Conservation (phyloP, 164 flowering plant genomes). For the Kingdonia uniflora region DNA sequence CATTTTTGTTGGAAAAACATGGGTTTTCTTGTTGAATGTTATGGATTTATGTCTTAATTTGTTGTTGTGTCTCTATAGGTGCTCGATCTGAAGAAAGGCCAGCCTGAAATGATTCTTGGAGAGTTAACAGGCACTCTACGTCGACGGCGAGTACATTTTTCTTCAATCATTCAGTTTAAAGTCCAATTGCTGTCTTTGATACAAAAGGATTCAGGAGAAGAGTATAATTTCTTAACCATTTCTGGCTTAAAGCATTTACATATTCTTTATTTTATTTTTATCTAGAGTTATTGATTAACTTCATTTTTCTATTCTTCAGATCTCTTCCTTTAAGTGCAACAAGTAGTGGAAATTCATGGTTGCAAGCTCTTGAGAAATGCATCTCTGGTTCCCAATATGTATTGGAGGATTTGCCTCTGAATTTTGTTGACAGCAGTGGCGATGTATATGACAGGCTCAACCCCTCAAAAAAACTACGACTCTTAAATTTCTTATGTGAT, state of each 20-base stretch:
- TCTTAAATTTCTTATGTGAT: slow-evolving; percentile 72
- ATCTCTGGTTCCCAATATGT: slow-evolving; percentile 30
- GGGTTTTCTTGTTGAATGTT: neutral
- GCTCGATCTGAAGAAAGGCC: slow-evolving; percentile 53
- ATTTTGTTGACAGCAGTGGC: slow-evolving; percentile 19
- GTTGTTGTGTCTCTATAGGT: slow-evolving; percentile 23
- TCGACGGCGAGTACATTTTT: slow-evolving; percentile 27
- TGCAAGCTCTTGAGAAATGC: slow-evolving; percentile 41
- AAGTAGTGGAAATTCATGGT: slow-evolving; percentile 38
- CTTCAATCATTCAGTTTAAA: slow-evolving; percentile 41
- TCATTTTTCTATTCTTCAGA: slow-evolving; percentile 21
- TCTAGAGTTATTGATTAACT: neutral
- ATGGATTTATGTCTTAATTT: neutral
- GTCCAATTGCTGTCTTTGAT: slow-evolving; percentile 40
- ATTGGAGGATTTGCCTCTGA: slow-evolving; percentile 24
- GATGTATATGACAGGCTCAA: slow-evolving; percentile 39
- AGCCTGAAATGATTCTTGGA: slow-evolving; percentile 48
- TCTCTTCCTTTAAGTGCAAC: slow-evolving; percentile 18
- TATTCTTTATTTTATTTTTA: neutral
- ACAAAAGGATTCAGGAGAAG: slow-evolving; percentile 35
- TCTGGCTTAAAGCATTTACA: too few relatives aligned
- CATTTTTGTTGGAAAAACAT: neutral
- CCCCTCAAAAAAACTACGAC: slow-evolving; percentile 43
- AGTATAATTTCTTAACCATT: slow-evolving; percentile 22
- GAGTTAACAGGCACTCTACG: slow-evolving; percentile 36